Percentiles rank a stretch among this genome's conserved stretches.
These are phyloP conservation scores for Colletotrichum higginsianum DNA, from an alignment of 2,329 filamentous ascomycete species.

Conservation along the genomic window DNA sequence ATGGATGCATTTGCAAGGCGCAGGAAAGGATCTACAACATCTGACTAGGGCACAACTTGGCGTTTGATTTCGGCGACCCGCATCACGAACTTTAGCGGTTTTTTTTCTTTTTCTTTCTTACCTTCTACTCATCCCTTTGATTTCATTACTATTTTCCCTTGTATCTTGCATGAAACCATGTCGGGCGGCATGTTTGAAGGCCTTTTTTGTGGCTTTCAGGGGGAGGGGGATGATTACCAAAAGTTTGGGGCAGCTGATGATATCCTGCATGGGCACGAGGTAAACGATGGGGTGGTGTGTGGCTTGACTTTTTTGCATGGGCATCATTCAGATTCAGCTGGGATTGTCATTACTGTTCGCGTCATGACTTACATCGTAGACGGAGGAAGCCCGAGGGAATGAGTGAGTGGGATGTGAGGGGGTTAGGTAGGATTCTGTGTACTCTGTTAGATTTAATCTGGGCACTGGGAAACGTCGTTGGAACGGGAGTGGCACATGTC, in stretches of 20 bases:
- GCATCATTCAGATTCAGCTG: constrained; percentile 26
- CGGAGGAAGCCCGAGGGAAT: background rate
- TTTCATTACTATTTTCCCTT: background rate
- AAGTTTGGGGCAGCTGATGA: constrained; percentile 31
- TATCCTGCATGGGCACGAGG: constrained; percentile 29
- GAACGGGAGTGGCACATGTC: constrained; percentile 6
- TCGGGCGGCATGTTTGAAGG: constrained; percentile 5
- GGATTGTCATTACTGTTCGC: constrained; percentile 17
- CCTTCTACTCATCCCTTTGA: background rate
- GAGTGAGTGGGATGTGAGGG: background rate
- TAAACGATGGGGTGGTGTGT: constrained; percentile 26
- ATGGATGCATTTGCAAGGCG: constrained; percentile 34
- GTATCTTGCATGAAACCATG: background rate
- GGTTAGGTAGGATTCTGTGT: background rate
- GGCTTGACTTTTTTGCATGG: constrained; percentile 21
- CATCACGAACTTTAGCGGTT: constrained; percentile 4
- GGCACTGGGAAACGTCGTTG: background rate
- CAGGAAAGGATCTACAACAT: constrained; percentile 30
- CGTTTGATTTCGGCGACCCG: constrained; percentile 16
- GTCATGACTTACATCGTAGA: constrained; percentile 34
- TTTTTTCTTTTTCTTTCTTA: background rate
- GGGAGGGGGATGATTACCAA: constrained; percentile 10
- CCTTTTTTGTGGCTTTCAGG: background rate
- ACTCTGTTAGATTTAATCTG: background rate
- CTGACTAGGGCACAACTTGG: constrained; percentile 20